Evolutionary conservation across 1,284 basidiomycete genomes (phyloP), one percentile per base, ranked within the genome.

Genomic region (Trametes versicolor): DNA sequence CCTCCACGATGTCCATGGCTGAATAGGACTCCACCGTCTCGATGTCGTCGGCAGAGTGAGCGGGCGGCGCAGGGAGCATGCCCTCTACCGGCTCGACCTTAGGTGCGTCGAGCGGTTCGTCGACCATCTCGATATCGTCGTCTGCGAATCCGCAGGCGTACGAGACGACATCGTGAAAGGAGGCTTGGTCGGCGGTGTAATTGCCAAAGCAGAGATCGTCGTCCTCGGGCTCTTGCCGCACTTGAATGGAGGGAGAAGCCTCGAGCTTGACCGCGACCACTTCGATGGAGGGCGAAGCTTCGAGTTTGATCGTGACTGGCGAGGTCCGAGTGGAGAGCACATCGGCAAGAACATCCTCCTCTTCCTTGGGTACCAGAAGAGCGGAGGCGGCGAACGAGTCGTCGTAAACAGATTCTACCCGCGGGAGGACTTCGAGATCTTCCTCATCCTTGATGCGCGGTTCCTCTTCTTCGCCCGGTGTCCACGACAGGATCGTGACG

Each of bases 61-160:
- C 7, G 13, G n/a, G 23, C 5, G 21, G 36, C 8, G 21, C 7
- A 19, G 19, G 36, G 25, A n/a, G 13, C 15, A 55, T 13, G 12
- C 5, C 54, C 3, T 43, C 54, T n/a, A 45, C 39, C 23, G 27
- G 41, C 25, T 43, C 27, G 54, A 55, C 27, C 45, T 48, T 48
- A 1, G 13, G 45, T 23, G 37, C 37, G 3, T 39, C 37, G 10
- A 39, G 37, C 12, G 37, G 12, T 10, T 39, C 15, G 12, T 39
- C 43, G 43, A 47, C 43, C 8, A 17, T 19, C 43, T 21, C 21
- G 43, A 19, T 19, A 19, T 21, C 21, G 3, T 6, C 37, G 37
- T 39, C 37, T 10, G 15, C 15, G 37, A 12, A 10, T 2, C 37
- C 37, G 37, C 5, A 17, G 37, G 37, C 8, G 29, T 32, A 8